Evolutionary conservation across 2,329 filamentous ascomycete genomes (phyloP), one percentile per base, ranked within the genome.

Genomic region (Colletotrichum agaves): DNA sequence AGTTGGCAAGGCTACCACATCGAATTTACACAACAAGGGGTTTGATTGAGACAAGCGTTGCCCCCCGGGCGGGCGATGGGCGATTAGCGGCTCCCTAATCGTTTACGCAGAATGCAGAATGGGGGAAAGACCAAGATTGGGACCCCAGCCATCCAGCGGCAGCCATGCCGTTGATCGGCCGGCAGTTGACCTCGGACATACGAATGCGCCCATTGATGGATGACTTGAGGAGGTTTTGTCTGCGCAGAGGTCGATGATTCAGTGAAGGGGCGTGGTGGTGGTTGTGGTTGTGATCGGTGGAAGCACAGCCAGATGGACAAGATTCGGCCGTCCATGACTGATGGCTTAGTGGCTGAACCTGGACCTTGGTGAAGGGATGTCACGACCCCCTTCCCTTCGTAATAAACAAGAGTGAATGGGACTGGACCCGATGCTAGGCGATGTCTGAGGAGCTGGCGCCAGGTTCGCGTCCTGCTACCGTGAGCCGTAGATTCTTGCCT

Each of bases 141-240:
- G 31, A 46, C 58, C 23, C 27, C 27, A 39, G 39, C 59, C 35
- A 43, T 44, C 41, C 49, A 47, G n/a, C n/a, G n/a, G n/a, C n/a
- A n/a, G 43, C 27, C 43, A 49, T 59, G 62, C 21, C 58, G 49
- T 57, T 62, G 58, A 41, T 39, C 39, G 39, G 57, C 63, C 63
- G 63, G 63, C 57, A 65, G 57, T 65, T 61, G 47, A 19, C 19
- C 31, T 55, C 63, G 63, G 63, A 4, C 58, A 47, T 21, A 21
- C n/a, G n/a, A n/a, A n/a, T n/a, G n/a, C n/a, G n/a, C n/a, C n/a
- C n/a, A 31, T 31, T 50, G n/a, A 52, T 37, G 19, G 62, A 47
- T 43, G 63, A 53, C 27, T 31, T 23, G 57, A 27, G 47, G 19
- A 23, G 39, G 23, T 33, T 46, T 35, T 27, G 23, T 37, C 35